These are phyloP conservation scores for Physcomitrium patens DNA, from an alignment of 225 moss, liverwort and hornwort genomes.

Conservation along the genomic window DNA sequence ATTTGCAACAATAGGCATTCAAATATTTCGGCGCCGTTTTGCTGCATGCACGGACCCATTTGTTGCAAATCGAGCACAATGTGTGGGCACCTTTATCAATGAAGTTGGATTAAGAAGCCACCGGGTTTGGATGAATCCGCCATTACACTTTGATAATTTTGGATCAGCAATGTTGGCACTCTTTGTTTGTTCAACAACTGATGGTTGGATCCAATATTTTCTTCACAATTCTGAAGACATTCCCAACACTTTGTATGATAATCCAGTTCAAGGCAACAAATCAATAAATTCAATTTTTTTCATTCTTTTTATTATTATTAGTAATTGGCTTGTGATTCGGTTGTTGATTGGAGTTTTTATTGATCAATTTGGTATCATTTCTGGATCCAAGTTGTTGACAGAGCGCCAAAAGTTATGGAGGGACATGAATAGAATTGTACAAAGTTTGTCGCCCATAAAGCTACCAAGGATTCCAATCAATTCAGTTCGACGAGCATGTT, in stretches of 20 bases:
- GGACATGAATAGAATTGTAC: constrained; percentile 93
- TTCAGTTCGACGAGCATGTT: constrained; percentile 30
- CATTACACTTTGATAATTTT: constrained; percentile 79
- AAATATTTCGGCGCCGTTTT: constrained; percentile 69
- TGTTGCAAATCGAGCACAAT: constrained; percentile 53
- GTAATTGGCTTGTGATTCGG: constrained; percentile 70
- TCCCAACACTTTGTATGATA: constrained; percentile 45
- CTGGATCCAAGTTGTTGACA: constrained; percentile 81
- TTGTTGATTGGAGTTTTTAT: constrained; percentile 86
- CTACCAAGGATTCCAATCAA: constrained; percentile 38
- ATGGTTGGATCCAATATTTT: constrained; percentile 79
- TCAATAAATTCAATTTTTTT: constrained; percentile 53
- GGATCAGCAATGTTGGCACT: constrained; percentile 80
- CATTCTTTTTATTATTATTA: constrained; percentile 65
- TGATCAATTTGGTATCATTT: constrained; percentile 92
- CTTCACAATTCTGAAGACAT: constrained; percentile 62
- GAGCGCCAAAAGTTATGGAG: constrained; percentile 90
- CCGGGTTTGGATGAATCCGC: constrained; percentile 75
- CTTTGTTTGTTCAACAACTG: constrained; percentile 83
- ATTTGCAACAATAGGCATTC: constrained; percentile 85
- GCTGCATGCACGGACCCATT: constrained; percentile 55
- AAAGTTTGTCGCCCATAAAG: constrained; percentile 61
- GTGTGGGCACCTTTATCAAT: constrained; percentile 67
- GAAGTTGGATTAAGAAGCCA: constrained; percentile 51
- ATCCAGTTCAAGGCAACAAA: constrained; percentile 52